Conservation (phyloP, 306 rosid species). For the Castanea mollissima region DNA sequence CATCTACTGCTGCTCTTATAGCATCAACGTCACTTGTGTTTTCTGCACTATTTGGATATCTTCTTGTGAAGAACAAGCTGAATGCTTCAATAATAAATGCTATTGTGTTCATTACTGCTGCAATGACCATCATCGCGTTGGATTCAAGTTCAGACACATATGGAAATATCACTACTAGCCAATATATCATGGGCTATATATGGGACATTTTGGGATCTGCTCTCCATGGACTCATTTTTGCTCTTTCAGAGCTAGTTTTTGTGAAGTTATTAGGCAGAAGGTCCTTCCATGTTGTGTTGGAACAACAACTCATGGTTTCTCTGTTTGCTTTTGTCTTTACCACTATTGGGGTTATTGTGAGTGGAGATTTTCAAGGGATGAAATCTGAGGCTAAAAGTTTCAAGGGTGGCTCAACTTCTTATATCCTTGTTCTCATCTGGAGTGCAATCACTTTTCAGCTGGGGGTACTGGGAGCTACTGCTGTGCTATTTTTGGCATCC, state of each 20-base stretch:
- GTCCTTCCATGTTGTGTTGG: conserved; percentile 86
- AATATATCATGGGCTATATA: conserved; percentile 73
- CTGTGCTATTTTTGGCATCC: conserved; percentile 80
- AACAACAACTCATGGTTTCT: conserved; percentile 89
- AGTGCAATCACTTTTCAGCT: conserved; percentile 70
- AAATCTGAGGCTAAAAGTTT: conserved; percentile 56
- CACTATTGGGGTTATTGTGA: conserved; percentile 54
- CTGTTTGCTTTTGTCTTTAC: conserved; percentile 70
- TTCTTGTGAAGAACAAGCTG: conserved; percentile 66
- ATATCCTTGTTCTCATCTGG: conserved; percentile 72
- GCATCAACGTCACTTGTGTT: conserved; percentile 85
- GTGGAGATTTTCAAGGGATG: conserved; percentile 63
- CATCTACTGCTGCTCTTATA: conserved; percentile 83
- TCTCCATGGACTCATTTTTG: conserved; percentile 91
- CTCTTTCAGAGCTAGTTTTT: conserved; percentile 80
- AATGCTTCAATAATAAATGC: conserved; percentile 72
- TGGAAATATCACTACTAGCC: conserved; percentile 34
- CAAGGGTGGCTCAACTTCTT: conserved; percentile 61
- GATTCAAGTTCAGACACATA: conserved; percentile 84
- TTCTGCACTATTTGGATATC: conserved; percentile 75
- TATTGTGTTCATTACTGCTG: conserved; percentile 66
- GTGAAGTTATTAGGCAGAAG: conserved; percentile 59
- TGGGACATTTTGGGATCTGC: conserved; percentile 94
- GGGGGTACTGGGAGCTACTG: conserved; percentile 78
- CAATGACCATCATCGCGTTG: conserved; percentile 70